Conservation (phyloP, 2,329 filamentous ascomycete species). For the Amesomyces nigricolor region DNA sequence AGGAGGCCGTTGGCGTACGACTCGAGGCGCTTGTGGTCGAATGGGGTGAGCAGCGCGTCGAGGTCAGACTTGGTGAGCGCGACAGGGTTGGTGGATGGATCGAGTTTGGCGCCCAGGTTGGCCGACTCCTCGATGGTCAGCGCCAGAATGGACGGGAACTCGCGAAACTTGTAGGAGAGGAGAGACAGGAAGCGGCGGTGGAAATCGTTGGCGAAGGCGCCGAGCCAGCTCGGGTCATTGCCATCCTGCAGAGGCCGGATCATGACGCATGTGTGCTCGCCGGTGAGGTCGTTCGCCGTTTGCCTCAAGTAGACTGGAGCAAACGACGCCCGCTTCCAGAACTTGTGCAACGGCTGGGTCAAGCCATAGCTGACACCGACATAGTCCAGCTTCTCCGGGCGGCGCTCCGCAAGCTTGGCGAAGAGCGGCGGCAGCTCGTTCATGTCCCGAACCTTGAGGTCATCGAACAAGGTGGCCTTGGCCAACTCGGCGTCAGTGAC, state of each 20-base stretch:
- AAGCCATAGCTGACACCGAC: conserved; percentile 93
- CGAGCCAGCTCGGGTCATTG: conserved; percentile 77
- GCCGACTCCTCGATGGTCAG: conserved; percentile 86
- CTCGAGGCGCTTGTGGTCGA: conserved; percentile 90
- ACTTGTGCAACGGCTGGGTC: conserved; percentile 81
- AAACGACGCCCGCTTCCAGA: conserved; percentile 89
- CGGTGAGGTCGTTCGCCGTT: conserved; percentile 92
- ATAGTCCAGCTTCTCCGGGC: conserved; percentile 78
- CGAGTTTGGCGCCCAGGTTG: conserved; percentile 57
- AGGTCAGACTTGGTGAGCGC: conserved; percentile 69
- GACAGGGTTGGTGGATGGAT: conserved; percentile 42
- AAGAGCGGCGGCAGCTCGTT: conserved; percentile 91
- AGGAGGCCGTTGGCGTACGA: conserved; percentile 96
- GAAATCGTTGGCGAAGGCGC: conserved; percentile 87
- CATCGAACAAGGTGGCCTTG: conserved; percentile 67
- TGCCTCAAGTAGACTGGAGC: conserved; percentile 87
- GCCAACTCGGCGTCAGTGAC: conserved; percentile 79
- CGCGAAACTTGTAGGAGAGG: conserved; percentile 85
- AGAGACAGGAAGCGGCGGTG: conserved; percentile 87
- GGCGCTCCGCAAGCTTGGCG: conserved; percentile 76
- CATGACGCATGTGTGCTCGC: conserved; percentile 98
- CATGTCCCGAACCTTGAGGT: conserved; percentile 85
- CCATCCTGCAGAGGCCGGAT: conserved; percentile 66
- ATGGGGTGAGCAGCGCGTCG: conserved; percentile 75
- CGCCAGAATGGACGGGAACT: conserved; percentile 71